A percentile compares a stretch with the other conserved stretches of the same genome.
Evolutionary conservation across 1,284 basidiomycete species (phyloP).

Genomic region (Leccinum fallax): DNA sequence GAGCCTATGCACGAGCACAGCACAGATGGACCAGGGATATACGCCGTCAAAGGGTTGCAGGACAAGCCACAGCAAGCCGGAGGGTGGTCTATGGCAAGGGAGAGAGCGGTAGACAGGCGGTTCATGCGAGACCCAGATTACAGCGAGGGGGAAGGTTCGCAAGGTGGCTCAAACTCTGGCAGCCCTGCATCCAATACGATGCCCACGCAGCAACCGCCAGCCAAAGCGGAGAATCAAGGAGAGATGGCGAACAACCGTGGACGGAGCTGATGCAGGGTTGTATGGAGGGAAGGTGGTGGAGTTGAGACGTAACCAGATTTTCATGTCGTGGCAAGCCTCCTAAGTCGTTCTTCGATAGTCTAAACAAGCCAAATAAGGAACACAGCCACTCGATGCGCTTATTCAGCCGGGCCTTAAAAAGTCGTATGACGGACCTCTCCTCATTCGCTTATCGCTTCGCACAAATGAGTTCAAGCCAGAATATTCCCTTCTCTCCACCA

Average conservation of each 20-base stretch:
- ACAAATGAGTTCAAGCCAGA: constrained; percentile 37
- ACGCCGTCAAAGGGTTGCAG: neutral
- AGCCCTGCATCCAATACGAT: constrained; percentile 15
- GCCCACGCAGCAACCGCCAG: constrained; percentile 13
- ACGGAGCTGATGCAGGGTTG: constrained; percentile 3
- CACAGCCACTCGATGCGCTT: constrained; percentile 29
- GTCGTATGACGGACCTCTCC: neutral
- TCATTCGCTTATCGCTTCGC: constrained; percentile 24
- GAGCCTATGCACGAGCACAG: constrained; percentile 4
- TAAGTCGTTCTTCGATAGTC: constrained; percentile 2
- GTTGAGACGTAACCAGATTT: neutral
- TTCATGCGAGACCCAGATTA: constrained; percentile 32
- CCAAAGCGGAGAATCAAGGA: constrained; percentile 1
- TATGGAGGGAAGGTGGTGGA: constrained; percentile 1
- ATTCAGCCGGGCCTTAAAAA: constrained; percentile 28
- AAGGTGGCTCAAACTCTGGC: constrained; percentile 7
- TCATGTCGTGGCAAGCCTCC: neutral
- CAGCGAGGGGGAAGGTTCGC: constrained; percentile 18
- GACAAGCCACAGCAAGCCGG: neutral
- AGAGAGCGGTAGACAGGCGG: constrained; percentile 15
- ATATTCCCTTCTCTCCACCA: constrained; percentile 54
- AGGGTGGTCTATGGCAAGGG: neutral
- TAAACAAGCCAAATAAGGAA: constrained; percentile 5
- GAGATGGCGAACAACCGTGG: constrained; percentile 6
- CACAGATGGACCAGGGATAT: neutral